Percentiles rank a stretch among this genome's conserved stretches.
These are phyloP conservation scores for Zymoseptoria pseudotritici DNA, from an alignment of 2,329 filamentous ascomycete species.

Conservation along the genomic window DNA sequence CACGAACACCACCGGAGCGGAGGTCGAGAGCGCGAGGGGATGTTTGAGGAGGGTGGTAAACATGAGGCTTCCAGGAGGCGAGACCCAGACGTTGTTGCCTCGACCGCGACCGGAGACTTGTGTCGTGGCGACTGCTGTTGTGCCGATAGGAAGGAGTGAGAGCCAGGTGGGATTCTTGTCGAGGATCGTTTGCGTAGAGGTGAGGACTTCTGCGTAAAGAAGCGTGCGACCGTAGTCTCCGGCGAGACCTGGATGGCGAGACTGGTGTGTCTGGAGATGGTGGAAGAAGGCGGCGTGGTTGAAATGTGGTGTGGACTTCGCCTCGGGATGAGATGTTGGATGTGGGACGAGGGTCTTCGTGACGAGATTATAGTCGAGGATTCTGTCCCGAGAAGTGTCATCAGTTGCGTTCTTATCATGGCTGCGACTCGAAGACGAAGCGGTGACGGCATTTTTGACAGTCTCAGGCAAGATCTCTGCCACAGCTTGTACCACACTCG, in stretches of 20 bases:
- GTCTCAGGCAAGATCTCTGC: conserved; percentile 16
- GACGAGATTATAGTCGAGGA: conserved; percentile 62
- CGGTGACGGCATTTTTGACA: conserved; percentile 12
- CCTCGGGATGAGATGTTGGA: conserved; percentile 57
- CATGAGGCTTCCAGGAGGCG: conserved; percentile 75
- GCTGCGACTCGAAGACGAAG: conserved; percentile 4
- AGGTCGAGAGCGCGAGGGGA: conserved; percentile 60
- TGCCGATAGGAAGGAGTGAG: conserved; percentile 70
- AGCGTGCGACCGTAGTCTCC: conserved; percentile 66
- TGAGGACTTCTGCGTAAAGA: conserved; percentile 85
- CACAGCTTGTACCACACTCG: conserved; percentile 24
- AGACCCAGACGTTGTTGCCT: conserved; percentile 90
- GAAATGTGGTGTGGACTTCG: conserved; percentile 74
- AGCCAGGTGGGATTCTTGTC: conserved; percentile 86
- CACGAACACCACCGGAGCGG: conserved; percentile 80
- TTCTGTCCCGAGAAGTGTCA: conserved; percentile 41
- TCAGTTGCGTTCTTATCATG: conserved; percentile 25
- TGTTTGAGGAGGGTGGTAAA: conserved; percentile 87
- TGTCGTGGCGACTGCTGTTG: conserved; percentile 77
- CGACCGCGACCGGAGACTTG: conserved; percentile 84
- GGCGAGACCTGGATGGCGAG: conserved; percentile 42
- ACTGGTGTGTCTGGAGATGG: conserved; percentile 61
- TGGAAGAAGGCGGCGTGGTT: conserved; percentile 73
- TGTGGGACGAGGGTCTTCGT: conserved; percentile 70
- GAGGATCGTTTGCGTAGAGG: conserved; percentile 85